Evolutionary conservation across 345 rosid species (phyloP).

Genomic region (Syzygium jambos): DNA sequence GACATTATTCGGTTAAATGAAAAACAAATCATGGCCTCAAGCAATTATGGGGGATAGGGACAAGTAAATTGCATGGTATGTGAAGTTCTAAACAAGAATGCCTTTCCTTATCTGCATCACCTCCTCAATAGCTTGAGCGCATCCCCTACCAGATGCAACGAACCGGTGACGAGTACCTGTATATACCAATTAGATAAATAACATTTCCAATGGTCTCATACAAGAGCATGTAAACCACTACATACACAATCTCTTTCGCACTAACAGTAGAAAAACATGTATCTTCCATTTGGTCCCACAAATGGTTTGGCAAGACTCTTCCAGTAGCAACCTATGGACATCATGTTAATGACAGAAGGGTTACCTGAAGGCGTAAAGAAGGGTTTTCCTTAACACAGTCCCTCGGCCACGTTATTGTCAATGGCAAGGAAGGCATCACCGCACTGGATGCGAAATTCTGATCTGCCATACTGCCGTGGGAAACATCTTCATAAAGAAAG

Average conservation of each 20-base stretch:
- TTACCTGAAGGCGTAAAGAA: conserved; percentile 59
- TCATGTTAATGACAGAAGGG: neutral
- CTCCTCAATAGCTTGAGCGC: conserved; percentile 58
- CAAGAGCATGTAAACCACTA: neutral
- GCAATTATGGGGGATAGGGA: neutral
- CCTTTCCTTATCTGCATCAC: conserved; percentile 8
- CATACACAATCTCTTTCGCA: neutral
- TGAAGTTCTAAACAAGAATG: neutral
- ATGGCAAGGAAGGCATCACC: conserved; percentile 64
- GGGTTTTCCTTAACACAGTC: conserved; percentile 59
- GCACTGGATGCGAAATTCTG: conserved; percentile 37
- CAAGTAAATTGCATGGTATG: neutral
- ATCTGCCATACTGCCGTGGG: conserved; percentile 27
- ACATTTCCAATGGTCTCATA: neutral
- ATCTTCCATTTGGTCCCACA: neutral
- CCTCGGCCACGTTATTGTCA: conserved; percentile 69
- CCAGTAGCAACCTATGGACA: neutral
- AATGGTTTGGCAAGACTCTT: neutral
- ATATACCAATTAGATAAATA: neutral
- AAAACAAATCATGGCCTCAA: neutral
- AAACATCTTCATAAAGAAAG: conserved; percentile 45
- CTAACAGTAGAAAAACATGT: neutral
- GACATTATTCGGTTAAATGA: neutral
- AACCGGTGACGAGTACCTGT: conserved; percentile 89
- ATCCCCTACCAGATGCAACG: conserved; percentile 77